phyloP scores from a whole-genome alignment of 305 asterid species.

The Lippia alba region DNA sequence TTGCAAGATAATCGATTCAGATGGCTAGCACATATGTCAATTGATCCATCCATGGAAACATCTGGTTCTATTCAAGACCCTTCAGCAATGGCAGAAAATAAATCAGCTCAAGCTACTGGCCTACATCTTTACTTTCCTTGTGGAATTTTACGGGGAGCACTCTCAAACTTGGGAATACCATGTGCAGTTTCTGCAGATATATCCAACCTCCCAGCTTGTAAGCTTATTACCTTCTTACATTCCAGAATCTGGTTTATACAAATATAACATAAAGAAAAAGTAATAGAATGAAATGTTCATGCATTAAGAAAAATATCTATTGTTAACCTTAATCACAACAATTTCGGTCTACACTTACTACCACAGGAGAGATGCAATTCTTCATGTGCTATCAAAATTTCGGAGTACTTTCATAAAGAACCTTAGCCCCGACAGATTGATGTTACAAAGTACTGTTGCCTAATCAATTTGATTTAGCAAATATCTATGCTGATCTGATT shows the following conservation, averaged over 20 bases:
- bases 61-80: constrained; percentile 91
- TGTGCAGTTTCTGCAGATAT: constrained; percentile 99
- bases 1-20: constrained; percentile 93
- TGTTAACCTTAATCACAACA: not conserved
- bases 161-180: constrained; percentile 95
- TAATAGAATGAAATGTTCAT: constrained; percentile 4
- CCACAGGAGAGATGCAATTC: too few species aligned
- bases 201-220: constrained; percentile 93
- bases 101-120: constrained; percentile 84
- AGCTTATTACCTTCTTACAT: constrained; percentile 39
- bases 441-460: not conserved
- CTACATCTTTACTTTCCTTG: constrained; percentile 99
- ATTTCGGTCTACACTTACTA: not conserved
- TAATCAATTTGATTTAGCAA: too few species aligned
- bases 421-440: not conserved
- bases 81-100: constrained; percentile 88
- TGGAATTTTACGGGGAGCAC: constrained; percentile 98
- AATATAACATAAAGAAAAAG: constrained; percentile 9
- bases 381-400: constrained; percentile 3
- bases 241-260: constrained; percentile 9
- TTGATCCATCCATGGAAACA: constrained; percentile 76
- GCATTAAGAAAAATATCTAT: constrained; percentile 16
- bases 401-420: not conserved
- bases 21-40: constrained; percentile 87
- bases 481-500: too few species aligned